A percentile compares a stretch with the other conserved stretches of the same genome.
Conservation (phyloP, 2,329 filamentous ascomycete genomes). For the Aspergillus sp. region DNA sequence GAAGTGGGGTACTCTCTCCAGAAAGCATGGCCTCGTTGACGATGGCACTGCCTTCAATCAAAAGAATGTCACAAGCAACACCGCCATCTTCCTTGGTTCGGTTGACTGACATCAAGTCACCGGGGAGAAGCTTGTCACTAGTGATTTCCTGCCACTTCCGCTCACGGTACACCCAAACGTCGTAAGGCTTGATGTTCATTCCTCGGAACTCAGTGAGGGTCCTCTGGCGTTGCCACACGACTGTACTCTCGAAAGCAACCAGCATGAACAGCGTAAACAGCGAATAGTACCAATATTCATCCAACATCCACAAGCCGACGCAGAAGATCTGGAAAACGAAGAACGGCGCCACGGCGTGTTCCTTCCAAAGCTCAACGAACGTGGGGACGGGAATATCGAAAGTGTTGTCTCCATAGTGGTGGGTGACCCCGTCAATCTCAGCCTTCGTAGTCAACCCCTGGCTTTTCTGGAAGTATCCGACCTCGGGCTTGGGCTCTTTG, state of each 20-base stretch:
- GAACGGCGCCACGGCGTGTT: conserved; percentile 97
- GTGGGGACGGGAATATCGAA: conserved; percentile 98
- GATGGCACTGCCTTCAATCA: conserved; percentile 92
- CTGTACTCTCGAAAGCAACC: conserved; percentile 93
- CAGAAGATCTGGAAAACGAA: conserved; percentile 99
- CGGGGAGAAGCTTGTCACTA: conserved; percentile 88
- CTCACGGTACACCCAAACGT: conserved; percentile 83
- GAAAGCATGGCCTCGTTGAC: conserved; percentile 99
- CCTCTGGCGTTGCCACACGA: conserved; percentile 97
- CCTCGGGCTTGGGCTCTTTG: conserved; percentile 71
- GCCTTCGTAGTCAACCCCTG: conserved; percentile 67
- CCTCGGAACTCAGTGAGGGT: conserved; percentile 94
- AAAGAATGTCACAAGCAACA: conserved; percentile 92
- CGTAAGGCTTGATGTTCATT: conserved; percentile 99
- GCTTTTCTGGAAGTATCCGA: conserved; percentile 74
- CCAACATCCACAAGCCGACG: conserved; percentile 95
- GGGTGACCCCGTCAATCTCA: conserved; percentile 75
- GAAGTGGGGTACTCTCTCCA: conserved; percentile 90
- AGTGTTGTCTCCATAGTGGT: conserved; percentile 92
- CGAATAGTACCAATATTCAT: conserved; percentile 99
- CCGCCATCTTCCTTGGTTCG: conserved; percentile 96
- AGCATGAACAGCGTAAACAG: conserved; percentile 99
- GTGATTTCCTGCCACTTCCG: conserved; percentile 83
- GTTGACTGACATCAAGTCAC: conserved; percentile 86
- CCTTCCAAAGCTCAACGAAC: conserved; percentile 93